Evolutionary conservation across 495 filamentous ascomycete species (phyloP).

Genomic region (Sphaerosporella brunnea): DNA sequence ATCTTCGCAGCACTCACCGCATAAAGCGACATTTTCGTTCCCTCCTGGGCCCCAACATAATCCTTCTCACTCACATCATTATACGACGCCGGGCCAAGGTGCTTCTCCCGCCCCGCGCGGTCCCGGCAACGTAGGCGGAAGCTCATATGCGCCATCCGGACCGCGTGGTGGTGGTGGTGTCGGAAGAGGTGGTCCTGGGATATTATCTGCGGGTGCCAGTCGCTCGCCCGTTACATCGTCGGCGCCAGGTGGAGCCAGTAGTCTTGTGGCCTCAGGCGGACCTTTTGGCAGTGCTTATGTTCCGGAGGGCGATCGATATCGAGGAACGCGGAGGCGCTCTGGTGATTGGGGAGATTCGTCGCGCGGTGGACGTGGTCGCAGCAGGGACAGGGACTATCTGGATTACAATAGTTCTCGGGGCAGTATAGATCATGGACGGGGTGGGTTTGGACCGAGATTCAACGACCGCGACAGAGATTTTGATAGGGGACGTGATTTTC

Average conservation of each 20-base stretch:
- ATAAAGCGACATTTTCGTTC: slow-evolving; percentile 19
- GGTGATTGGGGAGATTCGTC: slow-evolving; percentile 20
- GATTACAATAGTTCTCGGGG: slow-evolving; percentile 15
- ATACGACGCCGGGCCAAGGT: slow-evolving; percentile 10
- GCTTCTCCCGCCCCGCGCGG: slow-evolving; percentile 4
- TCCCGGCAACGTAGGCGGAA: slow-evolving; percentile 4
- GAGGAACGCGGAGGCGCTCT: slow-evolving; percentile 18
- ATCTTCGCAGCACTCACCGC: slow-evolving; percentile 16
- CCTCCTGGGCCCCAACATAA: slow-evolving; percentile 15
- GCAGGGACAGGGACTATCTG: slow-evolving; percentile 17
- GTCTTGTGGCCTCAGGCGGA: slow-evolving; percentile 12
- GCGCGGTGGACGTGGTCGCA: slow-evolving; percentile 18
- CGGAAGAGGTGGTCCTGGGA: slow-evolving; percentile 15
- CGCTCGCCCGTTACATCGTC: slow-evolving; percentile 18
- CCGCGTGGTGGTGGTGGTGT: slow-evolving; percentile 18
- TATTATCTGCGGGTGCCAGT: slow-evolving; percentile 13
- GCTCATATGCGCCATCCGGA: slow-evolving; percentile 20
- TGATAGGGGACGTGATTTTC: slow-evolving; percentile 15
- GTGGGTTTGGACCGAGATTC: slow-evolving; percentile 15
- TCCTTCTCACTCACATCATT: slow-evolving; percentile 19
- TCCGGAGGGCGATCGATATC: slow-evolving; percentile 13
- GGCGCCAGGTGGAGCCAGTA: slow-evolving; percentile 12
- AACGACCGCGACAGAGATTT: slow-evolving; percentile 17
- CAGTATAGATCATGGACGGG: slow-evolving; percentile 20
- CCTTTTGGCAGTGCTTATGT: slow-evolving; percentile 17